phyloP scores from a whole-genome alignment of 352 stramenopile genomes.

The Hyaloperonospora arabidopsidis region DNA sequence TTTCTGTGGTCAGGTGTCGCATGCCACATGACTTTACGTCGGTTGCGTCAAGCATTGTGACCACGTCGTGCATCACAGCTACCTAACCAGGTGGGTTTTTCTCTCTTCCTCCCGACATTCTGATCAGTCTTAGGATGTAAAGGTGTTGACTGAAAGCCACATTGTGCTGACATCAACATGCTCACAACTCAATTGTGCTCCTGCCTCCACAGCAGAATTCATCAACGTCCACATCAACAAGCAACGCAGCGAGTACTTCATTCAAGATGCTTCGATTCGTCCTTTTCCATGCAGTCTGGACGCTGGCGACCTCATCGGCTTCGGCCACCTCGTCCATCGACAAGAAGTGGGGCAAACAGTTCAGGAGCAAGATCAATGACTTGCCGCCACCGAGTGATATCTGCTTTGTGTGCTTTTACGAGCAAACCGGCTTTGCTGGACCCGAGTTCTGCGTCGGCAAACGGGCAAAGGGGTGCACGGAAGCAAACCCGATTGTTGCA shows the following conservation, averaged over 20 bases:
- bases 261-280: constrained; percentile 15
- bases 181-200: constrained; percentile 18
- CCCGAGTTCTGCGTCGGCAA: constrained; percentile 32
- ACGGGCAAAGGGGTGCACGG: constrained; percentile 17
- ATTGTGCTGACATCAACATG: background rate
- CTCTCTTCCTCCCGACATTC: constrained; percentile 6
- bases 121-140: constrained; percentile 13
- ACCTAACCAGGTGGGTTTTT: background rate
- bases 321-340: constrained; percentile 8
- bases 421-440: constrained; percentile 29
- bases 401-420: constrained; percentile 41
- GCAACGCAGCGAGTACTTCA: background rate
- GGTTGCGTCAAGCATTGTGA: constrained; percentile 19
- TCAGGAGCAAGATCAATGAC: constrained; percentile 22
- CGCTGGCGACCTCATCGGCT: constrained; percentile 9
- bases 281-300: background rate
- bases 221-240: background rate
- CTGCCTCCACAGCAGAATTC: background rate
- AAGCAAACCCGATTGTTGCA: constrained; percentile 29
- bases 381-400: constrained; percentile 14
- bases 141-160: background rate
- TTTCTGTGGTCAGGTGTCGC: constrained; percentile 16
- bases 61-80: background rate
- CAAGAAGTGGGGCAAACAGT: constrained; percentile 20
- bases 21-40: constrained; percentile 4